These are phyloP conservation scores for Thermothelomyces thermophilus DNA, from an alignment of 2,329 filamentous ascomycete genomes.

Conservation along the genomic window DNA sequence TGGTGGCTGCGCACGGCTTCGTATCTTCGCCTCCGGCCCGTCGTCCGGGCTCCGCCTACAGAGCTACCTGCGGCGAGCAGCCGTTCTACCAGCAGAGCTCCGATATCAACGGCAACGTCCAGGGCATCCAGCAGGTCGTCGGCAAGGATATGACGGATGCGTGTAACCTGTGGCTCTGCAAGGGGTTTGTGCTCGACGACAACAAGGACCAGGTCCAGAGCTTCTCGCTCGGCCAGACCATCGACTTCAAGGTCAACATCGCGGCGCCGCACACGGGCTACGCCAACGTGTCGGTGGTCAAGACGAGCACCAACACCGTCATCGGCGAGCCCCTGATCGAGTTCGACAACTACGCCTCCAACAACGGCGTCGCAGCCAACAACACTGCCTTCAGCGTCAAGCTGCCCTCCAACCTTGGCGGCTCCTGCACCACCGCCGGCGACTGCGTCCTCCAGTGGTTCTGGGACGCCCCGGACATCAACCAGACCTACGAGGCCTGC, in stretches of 20 bases:
- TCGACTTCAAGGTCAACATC: not conserved
- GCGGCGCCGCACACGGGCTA: conserved; percentile 2
- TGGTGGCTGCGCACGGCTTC: conserved; percentile 3
- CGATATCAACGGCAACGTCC: conserved; percentile 5
- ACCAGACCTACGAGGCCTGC: conserved; percentile 6
- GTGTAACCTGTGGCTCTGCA: conserved; percentile 10
- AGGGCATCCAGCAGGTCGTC: conserved; percentile 4
- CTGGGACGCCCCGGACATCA: conserved; percentile 2
- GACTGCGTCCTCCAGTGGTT: conserved; percentile 6
- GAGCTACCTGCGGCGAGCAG: conserved; percentile 1
- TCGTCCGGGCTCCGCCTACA: not conserved
- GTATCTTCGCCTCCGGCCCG: not conserved
- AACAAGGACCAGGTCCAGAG: conserved; percentile 1
- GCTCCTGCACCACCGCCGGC: not conserved
- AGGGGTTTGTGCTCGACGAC: conserved; percentile 5
- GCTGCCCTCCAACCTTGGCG: not conserved
- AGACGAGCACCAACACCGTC: conserved; percentile 6
- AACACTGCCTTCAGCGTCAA: conserved; percentile 2
- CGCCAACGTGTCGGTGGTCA: conserved; percentile 6
- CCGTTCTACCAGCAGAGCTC: conserved; percentile 5
- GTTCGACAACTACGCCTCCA: conserved; percentile 5
- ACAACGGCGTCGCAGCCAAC: not conserved
- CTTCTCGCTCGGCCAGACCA: conserved; percentile 2
- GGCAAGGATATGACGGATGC: not conserved
- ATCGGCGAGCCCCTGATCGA: conserved; percentile 2